Conservation (phyloP, 176 grass and related monocot genomes). For the Lolium perenne region DNA sequence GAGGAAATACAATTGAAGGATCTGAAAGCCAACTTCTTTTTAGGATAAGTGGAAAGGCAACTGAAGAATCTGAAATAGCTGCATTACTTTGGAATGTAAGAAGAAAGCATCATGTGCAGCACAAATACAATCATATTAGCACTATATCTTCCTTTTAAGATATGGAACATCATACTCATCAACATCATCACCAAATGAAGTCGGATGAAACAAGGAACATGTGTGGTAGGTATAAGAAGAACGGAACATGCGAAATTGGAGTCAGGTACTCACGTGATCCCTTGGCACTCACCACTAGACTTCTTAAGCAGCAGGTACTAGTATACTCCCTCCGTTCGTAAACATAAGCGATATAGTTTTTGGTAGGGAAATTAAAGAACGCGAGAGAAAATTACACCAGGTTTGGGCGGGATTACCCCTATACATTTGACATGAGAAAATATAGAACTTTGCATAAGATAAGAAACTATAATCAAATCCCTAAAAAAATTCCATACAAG, state of each 20-base stretch:
- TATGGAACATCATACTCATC: background rate
- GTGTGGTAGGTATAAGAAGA: background rate
- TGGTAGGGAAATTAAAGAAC: no score
- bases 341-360: no score
- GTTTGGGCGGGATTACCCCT: no score
- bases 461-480: no score
- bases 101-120: background rate
- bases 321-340: no score
- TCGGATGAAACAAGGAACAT: background rate
- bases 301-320: background rate
- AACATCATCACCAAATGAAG: background rate
- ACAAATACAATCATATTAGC: constrained; percentile 7
- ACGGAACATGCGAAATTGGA: background rate
- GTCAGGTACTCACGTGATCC: background rate
- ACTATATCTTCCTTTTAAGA: background rate
- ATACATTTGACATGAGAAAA: no score
- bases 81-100: background rate
- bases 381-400: no score
- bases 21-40: background rate
- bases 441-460: no score
- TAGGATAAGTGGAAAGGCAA: background rate
- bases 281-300: constrained; percentile 18
- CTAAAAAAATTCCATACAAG: no score
- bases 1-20: background rate
- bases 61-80: background rate